Evolutionary conservation across 2,329 filamentous ascomycete species (phyloP).

Genomic region (Lasiodiplodia theobromae): DNA sequence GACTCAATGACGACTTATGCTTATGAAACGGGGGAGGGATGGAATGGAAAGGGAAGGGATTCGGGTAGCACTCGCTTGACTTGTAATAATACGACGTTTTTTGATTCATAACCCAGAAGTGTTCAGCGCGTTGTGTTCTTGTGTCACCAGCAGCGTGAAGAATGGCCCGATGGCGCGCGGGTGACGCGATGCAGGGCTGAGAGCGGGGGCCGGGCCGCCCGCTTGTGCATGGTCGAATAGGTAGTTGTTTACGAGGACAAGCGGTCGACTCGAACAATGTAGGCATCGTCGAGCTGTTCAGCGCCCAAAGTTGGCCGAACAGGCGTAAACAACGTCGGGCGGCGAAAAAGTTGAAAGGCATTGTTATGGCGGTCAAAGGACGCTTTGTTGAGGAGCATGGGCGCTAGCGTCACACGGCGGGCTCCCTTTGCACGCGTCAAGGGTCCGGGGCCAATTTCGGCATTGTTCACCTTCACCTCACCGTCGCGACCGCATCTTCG

Average conservation of each 20-base stretch:
- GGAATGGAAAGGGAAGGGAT: background rate
- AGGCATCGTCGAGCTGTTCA: background rate
- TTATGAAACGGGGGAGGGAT: slow-evolving; percentile 1
- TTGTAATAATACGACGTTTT: background rate
- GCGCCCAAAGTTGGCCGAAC: background rate
- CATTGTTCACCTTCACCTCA: slow-evolving; percentile 28
- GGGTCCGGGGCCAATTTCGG: slow-evolving; percentile 23
- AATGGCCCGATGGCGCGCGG: slow-evolving; percentile 17
- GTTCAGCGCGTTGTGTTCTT: background rate
- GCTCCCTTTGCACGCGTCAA: slow-evolving; percentile 28
- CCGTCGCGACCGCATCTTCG: slow-evolving; percentile 24
- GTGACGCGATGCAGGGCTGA: slow-evolving; percentile 22
- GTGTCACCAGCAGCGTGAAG: slow-evolving; percentile 14
- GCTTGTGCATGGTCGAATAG: background rate
- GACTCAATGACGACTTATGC: background rate
- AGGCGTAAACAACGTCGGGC: background rate
- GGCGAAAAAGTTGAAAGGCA: background rate
- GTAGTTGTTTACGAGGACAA: background rate
- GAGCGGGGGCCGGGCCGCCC: slow-evolving; percentile 20
- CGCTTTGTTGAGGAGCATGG: slow-evolving; percentile 21
- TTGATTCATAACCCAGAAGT: background rate
- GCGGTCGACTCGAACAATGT: background rate
- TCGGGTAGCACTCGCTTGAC: background rate
- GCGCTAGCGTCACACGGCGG: slow-evolving; percentile 18
- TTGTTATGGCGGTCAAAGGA: slow-evolving; percentile 13